These are phyloP conservation scores for Auricularia sp. DNA, from an alignment of 768 basidiomycete genomes.

Conservation along the genomic window DNA sequence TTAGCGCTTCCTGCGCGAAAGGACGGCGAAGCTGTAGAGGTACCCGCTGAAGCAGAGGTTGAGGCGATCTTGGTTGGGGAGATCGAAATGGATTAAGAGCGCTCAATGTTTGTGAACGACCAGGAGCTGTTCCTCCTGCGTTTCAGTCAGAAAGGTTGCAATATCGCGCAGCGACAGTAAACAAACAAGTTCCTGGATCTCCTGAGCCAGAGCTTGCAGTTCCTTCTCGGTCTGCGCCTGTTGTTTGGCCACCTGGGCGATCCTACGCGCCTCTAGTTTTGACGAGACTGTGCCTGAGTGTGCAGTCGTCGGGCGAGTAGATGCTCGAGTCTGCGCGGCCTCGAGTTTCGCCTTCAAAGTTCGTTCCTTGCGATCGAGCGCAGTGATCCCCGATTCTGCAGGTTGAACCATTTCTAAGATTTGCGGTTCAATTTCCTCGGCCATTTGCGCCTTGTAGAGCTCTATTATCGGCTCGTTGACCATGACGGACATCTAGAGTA, in stretches of 20 bases:
- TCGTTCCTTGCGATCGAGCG: conserved; percentile 49
- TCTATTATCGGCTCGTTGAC: conserved; percentile 64
- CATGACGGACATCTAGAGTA: conserved; percentile 56
- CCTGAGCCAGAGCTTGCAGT: conserved; percentile 46
- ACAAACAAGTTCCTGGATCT: conserved; percentile 48
- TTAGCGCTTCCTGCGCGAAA: conserved; percentile 49
- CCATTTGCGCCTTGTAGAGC: conserved; percentile 63
- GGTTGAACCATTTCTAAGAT: conserved; percentile 64
- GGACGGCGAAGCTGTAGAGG: conserved; percentile 18
- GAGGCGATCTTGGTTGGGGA: conserved; percentile 65
- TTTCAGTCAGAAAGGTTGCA: neutral
- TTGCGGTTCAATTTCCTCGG: conserved; percentile 73
- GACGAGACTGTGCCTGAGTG: conserved; percentile 43
- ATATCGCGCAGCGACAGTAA: neutral
- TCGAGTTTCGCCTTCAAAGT: conserved; percentile 37
- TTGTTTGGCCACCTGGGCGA: conserved; percentile 57
- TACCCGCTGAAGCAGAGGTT: conserved; percentile 39
- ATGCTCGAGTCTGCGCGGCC: conserved; percentile 32
- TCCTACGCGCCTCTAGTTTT: conserved; percentile 56
- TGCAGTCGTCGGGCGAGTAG: conserved; percentile 29
- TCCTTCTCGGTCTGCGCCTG: conserved; percentile 60
- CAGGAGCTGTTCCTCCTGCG: neutral
- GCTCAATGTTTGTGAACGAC: neutral
- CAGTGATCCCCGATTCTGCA: conserved; percentile 57
- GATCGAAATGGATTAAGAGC: conserved; percentile 23